These are phyloP conservation scores for Xylaria sp. DNA, from an alignment of 2,329 filamentous ascomycete species.

Conservation along the genomic window DNA sequence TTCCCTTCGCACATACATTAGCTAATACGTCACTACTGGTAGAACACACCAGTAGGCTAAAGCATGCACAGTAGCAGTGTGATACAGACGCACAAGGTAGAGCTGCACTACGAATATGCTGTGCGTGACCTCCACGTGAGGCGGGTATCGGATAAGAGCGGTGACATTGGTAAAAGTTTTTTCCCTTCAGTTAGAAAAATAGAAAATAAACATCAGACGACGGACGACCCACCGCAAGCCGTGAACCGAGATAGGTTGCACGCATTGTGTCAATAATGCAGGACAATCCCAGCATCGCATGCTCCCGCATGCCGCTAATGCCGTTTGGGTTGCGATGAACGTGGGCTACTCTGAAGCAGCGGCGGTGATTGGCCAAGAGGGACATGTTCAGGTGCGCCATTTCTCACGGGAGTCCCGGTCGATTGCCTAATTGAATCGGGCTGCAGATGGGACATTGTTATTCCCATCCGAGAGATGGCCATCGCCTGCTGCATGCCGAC, in stretches of 20 bases:
- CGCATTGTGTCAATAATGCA: slow-evolving; percentile 24
- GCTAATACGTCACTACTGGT: slow-evolving; percentile 13
- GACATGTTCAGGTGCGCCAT: slow-evolving; percentile 38
- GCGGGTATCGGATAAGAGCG: background rate
- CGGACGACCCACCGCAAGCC: slow-evolving; percentile 8
- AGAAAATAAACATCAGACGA: slow-evolving; percentile 8
- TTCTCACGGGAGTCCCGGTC: slow-evolving; percentile 36
- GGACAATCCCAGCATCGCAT: slow-evolving; percentile 21
- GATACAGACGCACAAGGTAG: background rate
- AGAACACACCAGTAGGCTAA: slow-evolving; percentile 1
- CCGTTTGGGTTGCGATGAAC: background rate
- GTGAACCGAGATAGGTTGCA: slow-evolving; percentile 14
- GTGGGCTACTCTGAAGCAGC: background rate
- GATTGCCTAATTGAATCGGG: slow-evolving; percentile 27
- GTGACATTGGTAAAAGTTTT: slow-evolving; percentile 16
- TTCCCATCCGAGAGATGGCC: slow-evolving; percentile 7
- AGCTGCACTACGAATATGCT: slow-evolving; percentile 2
- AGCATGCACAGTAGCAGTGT: background rate
- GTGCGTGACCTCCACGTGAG: background rate
- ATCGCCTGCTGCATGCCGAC: slow-evolving; percentile 23
- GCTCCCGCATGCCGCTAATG: slow-evolving; percentile 20
- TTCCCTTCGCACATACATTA: slow-evolving; percentile 4
- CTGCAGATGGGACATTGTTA: slow-evolving; percentile 31
- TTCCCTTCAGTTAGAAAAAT: background rate
- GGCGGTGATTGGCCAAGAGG: slow-evolving; percentile 26